Conservation (phyloP, 2,329 filamentous ascomycete genomes). For the Didymella pomorum region DNA sequence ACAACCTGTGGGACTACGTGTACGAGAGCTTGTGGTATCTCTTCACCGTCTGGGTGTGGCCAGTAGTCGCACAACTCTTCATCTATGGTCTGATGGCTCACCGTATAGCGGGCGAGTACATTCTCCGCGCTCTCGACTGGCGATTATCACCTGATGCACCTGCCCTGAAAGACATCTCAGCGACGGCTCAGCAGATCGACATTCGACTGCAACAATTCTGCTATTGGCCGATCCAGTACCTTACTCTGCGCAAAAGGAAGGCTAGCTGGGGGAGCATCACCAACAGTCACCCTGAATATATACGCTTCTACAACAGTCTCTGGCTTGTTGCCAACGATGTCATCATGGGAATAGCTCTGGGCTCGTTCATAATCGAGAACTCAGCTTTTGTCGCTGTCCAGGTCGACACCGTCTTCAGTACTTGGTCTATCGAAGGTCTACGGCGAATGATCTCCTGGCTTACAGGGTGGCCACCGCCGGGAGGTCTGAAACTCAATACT, state of each 20-base stretch:
- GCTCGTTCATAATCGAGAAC: conserved; percentile 97
- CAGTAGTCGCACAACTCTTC: conserved; percentile 74
- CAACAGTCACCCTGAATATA: conserved; percentile 95
- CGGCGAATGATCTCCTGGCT: conserved; percentile 92
- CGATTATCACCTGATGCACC: conserved; percentile 75
- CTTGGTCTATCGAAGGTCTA: conserved; percentile 88
- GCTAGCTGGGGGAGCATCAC: conserved; percentile 96
- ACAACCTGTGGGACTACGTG: conserved; percentile 80
- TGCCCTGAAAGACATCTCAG: conserved; percentile 93
- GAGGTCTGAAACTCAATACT: conserved; percentile 91
- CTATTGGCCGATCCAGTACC: conserved; percentile 98
- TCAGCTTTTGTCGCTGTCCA: conserved; percentile 81
- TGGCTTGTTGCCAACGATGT: conserved; percentile 99
- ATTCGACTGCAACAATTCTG: conserved; percentile 97
- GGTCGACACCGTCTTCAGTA: conserved; percentile 76
- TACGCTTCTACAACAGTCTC: conserved; percentile 97
- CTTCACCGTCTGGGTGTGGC: conserved; percentile 78
- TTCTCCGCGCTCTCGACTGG: conserved; percentile 85
- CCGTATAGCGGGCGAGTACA: conserved; percentile 78
- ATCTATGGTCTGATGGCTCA: conserved; percentile 81
- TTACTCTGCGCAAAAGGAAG: conserved; percentile 87
- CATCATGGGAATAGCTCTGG: conserved; percentile 95
- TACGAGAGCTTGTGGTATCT: conserved; percentile 73
- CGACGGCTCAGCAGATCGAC: conserved; percentile 95
- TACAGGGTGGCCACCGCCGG: conserved; percentile 81